Conservation (phyloP, 805 yeast genomes). For the Wickerhamiella sergipiensis region DNA sequence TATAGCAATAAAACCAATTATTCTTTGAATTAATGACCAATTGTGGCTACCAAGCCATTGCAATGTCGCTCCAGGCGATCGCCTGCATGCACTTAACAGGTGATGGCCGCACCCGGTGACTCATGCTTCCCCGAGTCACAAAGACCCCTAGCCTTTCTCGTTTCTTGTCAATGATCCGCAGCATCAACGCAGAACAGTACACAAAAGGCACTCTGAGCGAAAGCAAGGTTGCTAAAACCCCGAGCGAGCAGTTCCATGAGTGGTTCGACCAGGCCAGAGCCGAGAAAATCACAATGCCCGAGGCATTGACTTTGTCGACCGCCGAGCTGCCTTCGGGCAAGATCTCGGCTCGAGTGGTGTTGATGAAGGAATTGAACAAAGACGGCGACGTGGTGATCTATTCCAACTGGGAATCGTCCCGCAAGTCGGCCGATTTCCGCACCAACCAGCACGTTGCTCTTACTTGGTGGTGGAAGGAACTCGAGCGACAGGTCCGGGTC, state of each 20-base stretch:
- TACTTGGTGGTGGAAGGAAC: conserved; percentile 81
- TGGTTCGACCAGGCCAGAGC: conserved; percentile 76
- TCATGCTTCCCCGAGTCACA: neutral
- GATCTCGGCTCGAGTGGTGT: conserved; percentile 69
- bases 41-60: no score
- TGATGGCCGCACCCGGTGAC: neutral
- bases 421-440: conserved; percentile 57
- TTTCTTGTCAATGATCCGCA: conserved; percentile 3
- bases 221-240: conserved; percentile 46
- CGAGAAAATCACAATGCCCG: conserved; percentile 53
- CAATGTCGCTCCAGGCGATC: neutral
- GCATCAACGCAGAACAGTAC: conserved; percentile 15
- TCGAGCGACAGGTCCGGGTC: conserved; percentile 85
- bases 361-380: conserved; percentile 79
- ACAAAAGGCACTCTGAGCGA: conserved; percentile 40
- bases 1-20: no score
- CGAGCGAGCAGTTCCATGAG: conserved; percentile 46
- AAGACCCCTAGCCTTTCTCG: neutral
- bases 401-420: conserved; percentile 83
- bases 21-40: no score
- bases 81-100: neutral
- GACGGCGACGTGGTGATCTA: conserved; percentile 67
- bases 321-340: conserved; percentile 83
- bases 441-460: conserved; percentile 71
- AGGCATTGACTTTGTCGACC: conserved; percentile 76